Evolutionary conservation across 2,329 filamentous ascomycete genomes (phyloP).

Genomic region (Laburnicola sp.): DNA sequence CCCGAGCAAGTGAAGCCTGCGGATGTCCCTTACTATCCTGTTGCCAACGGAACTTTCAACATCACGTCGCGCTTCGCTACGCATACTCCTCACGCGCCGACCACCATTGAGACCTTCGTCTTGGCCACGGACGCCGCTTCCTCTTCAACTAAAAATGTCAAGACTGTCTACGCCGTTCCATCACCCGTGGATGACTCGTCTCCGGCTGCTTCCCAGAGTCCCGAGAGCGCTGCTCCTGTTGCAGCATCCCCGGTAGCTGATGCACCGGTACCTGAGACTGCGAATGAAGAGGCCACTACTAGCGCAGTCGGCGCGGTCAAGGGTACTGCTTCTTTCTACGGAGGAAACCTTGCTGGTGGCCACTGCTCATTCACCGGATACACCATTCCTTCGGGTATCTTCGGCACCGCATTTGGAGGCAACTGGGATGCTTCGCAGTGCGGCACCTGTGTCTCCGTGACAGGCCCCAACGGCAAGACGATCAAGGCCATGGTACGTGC

Average conservation of each 20-base stretch:
- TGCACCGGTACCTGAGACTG: slow-evolving; percentile 13
- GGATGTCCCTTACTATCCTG: slow-evolving; percentile 7
- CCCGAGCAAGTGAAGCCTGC: not conserved
- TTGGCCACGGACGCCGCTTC: not conserved
- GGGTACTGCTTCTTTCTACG: slow-evolving; percentile 45
- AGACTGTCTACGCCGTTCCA: slow-evolving; percentile 21
- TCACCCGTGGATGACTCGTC: slow-evolving; percentile 2
- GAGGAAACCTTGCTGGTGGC: slow-evolving; percentile 56
- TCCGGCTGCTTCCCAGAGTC: slow-evolving; percentile 1
- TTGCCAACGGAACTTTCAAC: slow-evolving; percentile 16
- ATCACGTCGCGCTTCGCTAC: slow-evolving; percentile 1
- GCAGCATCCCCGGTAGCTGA: slow-evolving; percentile 12
- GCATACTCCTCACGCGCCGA: slow-evolving; percentile 5
- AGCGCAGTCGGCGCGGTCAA: not conserved
- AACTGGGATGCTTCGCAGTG: slow-evolving; percentile 64
- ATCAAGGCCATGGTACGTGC: slow-evolving; percentile 65
- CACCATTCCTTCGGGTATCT: slow-evolving; percentile 61
- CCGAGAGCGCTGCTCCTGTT: slow-evolving; percentile 2
- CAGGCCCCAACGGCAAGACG: slow-evolving; percentile 58
- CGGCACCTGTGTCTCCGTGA: slow-evolving; percentile 64
- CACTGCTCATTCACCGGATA: slow-evolving; percentile 67
- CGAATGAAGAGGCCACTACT: not conserved
- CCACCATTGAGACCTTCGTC: slow-evolving; percentile 8
- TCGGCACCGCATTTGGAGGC: slow-evolving; percentile 64
- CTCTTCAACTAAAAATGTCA: slow-evolving; percentile 10